Evolutionary conservation across 2,329 filamentous ascomycete genomes (phyloP).

Genomic region (Sclerotiophoma versabilis): DNA sequence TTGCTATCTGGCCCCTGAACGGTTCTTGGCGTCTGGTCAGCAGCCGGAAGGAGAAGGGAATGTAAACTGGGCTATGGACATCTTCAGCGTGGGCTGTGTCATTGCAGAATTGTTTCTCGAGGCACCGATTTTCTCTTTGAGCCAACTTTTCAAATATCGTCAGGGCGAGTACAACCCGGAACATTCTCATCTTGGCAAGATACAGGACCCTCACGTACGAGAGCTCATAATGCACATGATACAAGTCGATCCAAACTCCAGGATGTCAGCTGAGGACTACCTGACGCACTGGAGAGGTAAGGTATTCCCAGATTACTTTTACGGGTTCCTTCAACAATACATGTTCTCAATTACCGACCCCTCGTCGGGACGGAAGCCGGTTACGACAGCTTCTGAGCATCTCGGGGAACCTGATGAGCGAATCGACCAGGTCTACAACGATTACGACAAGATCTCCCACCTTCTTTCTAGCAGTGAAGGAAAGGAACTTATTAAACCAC

Average conservation of each 20-base stretch:
- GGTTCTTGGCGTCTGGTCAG: slow-evolving; percentile 78
- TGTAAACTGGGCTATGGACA: slow-evolving; percentile 94
- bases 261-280: slow-evolving; percentile 93
- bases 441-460: slow-evolving; percentile 98
- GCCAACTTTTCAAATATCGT: slow-evolving; percentile 93
- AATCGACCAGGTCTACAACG: slow-evolving; percentile 89
- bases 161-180: slow-evolving; percentile 90
- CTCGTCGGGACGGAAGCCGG: slow-evolving; percentile 75
- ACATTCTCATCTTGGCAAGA: slow-evolving; percentile 80
- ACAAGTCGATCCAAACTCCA: slow-evolving; percentile 86
- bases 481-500: slow-evolving; percentile 46
- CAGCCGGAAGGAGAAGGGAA: slow-evolving; percentile 68
- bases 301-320: slow-evolving; percentile 96
- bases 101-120: slow-evolving; percentile 97
- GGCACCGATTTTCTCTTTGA: slow-evolving; percentile 95
- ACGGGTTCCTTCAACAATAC: slow-evolving; percentile 95
- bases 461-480: slow-evolving; percentile 79
- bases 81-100: slow-evolving; percentile 96
- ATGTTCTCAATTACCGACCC: slow-evolving; percentile 96
- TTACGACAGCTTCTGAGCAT: slow-evolving; percentile 73
- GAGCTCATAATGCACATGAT: slow-evolving; percentile 97
- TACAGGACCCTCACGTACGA: slow-evolving; percentile 84
- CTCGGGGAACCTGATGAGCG: slow-evolving; percentile 89
- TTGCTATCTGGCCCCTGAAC: slow-evolving; percentile 93
- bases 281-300: slow-evolving; percentile 90